Conservation (phyloP, 106 monocot genomes). For the Alisma plantagoaquatica region DNA sequence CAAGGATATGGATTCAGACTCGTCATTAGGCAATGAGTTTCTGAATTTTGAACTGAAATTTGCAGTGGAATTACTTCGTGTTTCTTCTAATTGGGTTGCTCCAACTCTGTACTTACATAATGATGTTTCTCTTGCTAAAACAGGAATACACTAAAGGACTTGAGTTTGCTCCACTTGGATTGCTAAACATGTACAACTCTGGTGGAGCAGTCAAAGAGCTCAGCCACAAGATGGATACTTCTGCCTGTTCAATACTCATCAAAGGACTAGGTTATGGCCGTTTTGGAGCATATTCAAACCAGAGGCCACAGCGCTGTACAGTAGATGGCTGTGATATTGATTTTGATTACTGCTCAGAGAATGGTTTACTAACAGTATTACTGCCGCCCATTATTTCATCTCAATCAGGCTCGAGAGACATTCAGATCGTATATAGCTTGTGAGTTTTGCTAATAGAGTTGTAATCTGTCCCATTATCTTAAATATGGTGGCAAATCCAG, state of each 20-base stretch:
- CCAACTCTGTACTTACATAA: too few relatives aligned
- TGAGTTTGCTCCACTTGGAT: constrained; percentile 20
- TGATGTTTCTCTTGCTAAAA: too few relatives aligned
- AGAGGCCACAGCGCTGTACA: neutral
- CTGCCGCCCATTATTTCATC: neutral
- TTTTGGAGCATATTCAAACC: constrained; percentile 4
- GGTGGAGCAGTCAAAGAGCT: constrained; percentile 15
- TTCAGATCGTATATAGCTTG: neutral
- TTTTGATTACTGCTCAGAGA: neutral
- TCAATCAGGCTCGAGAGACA: neutral
- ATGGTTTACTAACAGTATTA: neutral
- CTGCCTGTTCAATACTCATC: neutral
- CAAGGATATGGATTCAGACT: too few relatives aligned
- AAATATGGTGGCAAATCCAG: too few relatives aligned
- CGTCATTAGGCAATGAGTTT: too few relatives aligned
- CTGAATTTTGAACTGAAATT: too few relatives aligned
- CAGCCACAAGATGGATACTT: neutral
- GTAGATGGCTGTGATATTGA: neutral
- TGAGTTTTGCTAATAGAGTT: too few relatives aligned
- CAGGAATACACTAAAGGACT: constrained; percentile 1
- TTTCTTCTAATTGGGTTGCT: too few relatives aligned
- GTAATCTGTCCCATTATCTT: too few relatives aligned
- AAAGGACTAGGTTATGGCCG: constrained; percentile 3
- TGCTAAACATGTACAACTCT: constrained; percentile 21
- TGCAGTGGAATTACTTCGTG: too few relatives aligned